Evolutionary conservation across 352 stramenopile genomes (phyloP).

Genomic region (Nannochloropsis limnetica): DNA sequence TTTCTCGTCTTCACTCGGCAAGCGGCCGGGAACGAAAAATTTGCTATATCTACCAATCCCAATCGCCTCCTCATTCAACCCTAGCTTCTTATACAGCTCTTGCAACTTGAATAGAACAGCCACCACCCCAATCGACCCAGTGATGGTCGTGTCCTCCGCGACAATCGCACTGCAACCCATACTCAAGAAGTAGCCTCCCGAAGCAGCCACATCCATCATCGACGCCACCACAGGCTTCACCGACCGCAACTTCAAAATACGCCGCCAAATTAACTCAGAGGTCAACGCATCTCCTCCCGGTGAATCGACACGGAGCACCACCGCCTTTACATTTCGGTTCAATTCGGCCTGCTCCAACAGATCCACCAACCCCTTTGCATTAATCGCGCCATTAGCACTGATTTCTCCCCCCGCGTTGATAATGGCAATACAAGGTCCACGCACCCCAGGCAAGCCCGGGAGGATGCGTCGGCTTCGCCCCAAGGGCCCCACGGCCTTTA

Average conservation of each 20-base stretch:
- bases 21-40: conserved; percentile 34
- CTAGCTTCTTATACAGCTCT: conserved; percentile 43
- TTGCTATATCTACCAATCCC: conserved; percentile 21
- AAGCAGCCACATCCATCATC: conserved; percentile 49
- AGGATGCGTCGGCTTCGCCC: conserved; percentile 4
- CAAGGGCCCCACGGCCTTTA: neutral
- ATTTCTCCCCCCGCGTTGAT: conserved; percentile 38
- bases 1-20: conserved; percentile 24
- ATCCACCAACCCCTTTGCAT: neutral
- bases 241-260: conserved; percentile 35
- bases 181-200: conserved; percentile 49
- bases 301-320: conserved; percentile 47
- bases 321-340: conserved; percentile 40
- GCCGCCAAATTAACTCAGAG: conserved; percentile 49
- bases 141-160: conserved; percentile 48
- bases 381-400: conserved; percentile 14
- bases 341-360: conserved; percentile 4
- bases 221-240: conserved; percentile 43
- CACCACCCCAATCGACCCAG: conserved; percentile 51
- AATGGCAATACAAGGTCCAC: conserved; percentile 36
- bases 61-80: neutral
- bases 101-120: conserved; percentile 41
- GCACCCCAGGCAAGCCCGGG: conserved; percentile 1
- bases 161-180: conserved; percentile 46
- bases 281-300: conserved; percentile 47